phyloP scores from a whole-genome alignment of 2,329 filamentous ascomycete genomes.

The Fusarium denticulatum region DNA sequence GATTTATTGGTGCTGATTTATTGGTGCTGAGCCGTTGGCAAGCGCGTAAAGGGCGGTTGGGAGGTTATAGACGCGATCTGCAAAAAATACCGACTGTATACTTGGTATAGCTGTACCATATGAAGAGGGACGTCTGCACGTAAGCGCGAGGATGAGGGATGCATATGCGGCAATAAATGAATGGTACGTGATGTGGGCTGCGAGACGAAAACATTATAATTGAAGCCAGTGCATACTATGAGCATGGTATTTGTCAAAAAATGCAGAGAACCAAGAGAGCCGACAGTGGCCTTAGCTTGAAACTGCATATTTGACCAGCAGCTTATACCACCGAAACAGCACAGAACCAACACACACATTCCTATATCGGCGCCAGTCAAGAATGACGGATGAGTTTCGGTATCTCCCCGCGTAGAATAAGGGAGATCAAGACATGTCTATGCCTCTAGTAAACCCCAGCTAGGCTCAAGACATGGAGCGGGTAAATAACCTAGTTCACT shows the following conservation, averaged over 20 bases:
- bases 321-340: conserved; percentile 2
- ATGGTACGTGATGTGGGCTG: conserved; percentile 2
- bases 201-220: not conserved
- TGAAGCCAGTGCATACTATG: not conserved
- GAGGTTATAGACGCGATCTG: conserved; percentile 32
- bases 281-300: not conserved
- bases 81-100: not conserved
- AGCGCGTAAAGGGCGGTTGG: conserved; percentile 37
- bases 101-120: not conserved
- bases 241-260: not conserved
- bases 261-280: not conserved
- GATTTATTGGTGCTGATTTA: conserved; percentile 4
- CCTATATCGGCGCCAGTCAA: not conserved
- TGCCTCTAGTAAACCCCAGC: not conserved
- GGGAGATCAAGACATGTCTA: conserved; percentile 26
- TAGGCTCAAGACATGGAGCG: conserved; percentile 27
- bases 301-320: not conserved
- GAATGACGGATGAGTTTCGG: not conserved
- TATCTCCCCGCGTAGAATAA: conserved; percentile 11
- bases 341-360: conserved; percentile 12
- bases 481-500: conserved; percentile 12
- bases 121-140: conserved; percentile 7
- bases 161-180: not conserved
- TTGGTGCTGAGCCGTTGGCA: conserved; percentile 24
- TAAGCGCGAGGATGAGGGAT: conserved; percentile 17